Evolutionary conservation across 1,284 basidiomycete genomes (phyloP), one percentile per base, ranked within the genome.

Genomic region (Hypsizygus ulmarius): DNA sequence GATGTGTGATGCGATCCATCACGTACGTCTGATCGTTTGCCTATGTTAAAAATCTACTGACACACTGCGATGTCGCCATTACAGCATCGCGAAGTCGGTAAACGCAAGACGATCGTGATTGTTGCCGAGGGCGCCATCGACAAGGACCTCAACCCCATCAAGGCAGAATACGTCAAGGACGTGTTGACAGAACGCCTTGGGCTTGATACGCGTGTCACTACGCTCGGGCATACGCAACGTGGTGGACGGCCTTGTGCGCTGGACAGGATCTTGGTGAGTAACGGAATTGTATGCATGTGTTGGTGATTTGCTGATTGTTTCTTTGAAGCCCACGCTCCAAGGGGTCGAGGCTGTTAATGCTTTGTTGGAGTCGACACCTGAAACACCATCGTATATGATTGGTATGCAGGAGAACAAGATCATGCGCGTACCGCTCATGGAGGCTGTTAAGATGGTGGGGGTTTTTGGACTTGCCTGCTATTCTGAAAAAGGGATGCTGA

Each of bases 51-150:
- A 27, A 45, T 12, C 39, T 32, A 48, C 25, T 50, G 25, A 44
- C 27, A 15, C 27, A 38, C 39, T 43, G 38, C 9, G 5, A 6
- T 45, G 27, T 29, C 21, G 21, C 7, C 21, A 25, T 25, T 25
- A 25, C 58, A 96, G 90, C 95, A 98, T 68, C 88, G 96, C 53
- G 77, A 82, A 54, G 72, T 90, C 28, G 96, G 97, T 34, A 99
- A 99, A 72, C 85, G 96, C 61, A 98, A 97, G 74, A 97, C 93
- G 0, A 97, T 99, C 58, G 93, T 99, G 52, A 97, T 99, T 56
- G 87, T 99, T 32, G 96, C 97, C 2, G 96, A 99, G 64, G 97
- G 96, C 19, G 96, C 96, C 9, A 83, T 90, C 48, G 96, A 98
- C 66, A 73, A 77, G 45, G 77, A 92, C 56, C 79, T 98, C 43